A percentile compares a stretch with the other conserved stretches of the same genome.
Conservation (phyloP, 1,284 basidiomycete species). For the Lignosus rhinocerotis region DNA sequence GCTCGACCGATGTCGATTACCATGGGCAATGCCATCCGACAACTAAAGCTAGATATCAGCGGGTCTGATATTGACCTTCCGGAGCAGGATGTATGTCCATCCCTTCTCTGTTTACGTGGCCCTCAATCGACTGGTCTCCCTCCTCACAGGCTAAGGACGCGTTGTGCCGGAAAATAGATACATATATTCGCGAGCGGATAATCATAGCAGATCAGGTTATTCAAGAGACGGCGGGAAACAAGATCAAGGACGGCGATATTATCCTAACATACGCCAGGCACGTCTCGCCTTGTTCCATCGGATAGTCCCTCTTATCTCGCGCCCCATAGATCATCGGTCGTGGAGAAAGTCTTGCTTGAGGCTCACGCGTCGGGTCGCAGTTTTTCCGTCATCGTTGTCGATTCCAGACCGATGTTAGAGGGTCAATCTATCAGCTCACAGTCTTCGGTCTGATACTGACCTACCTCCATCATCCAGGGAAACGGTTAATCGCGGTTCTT, state of each 20-base stretch:
- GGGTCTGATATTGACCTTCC: constrained; percentile 88
- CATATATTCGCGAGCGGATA: constrained; percentile 94
- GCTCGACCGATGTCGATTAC: constrained; percentile 93
- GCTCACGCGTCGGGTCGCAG: constrained; percentile 73
- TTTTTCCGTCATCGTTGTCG: constrained; percentile 94
- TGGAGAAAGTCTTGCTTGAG: constrained; percentile 86
- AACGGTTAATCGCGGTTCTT: constrained; percentile 74
- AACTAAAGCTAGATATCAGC: constrained; percentile 96
- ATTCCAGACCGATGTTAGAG: constrained; percentile 92
- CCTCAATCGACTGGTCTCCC: neutral
- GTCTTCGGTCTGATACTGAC: neutral
- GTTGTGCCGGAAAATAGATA: constrained; percentile 86
- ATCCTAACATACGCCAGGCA: constrained; percentile 93
- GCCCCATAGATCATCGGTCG: constrained; percentile 79
- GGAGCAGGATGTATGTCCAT: constrained; percentile 81
- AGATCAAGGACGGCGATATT: constrained; percentile 93
- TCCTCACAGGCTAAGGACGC: constrained; percentile 78
- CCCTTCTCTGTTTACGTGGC: neutral
- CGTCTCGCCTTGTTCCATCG: constrained; percentile 15
- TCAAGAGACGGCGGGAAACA: constrained; percentile 83
- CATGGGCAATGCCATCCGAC: constrained; percentile 92
- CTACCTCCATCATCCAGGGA: constrained; percentile 52
- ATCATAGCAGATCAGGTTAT: constrained; percentile 94
- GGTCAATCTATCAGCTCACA: constrained; percentile 46
- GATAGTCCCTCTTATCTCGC: constrained; percentile 5